Evolutionary conservation across 306 rosid species (phyloP).

Genomic region (Castanea mollissima): DNA sequence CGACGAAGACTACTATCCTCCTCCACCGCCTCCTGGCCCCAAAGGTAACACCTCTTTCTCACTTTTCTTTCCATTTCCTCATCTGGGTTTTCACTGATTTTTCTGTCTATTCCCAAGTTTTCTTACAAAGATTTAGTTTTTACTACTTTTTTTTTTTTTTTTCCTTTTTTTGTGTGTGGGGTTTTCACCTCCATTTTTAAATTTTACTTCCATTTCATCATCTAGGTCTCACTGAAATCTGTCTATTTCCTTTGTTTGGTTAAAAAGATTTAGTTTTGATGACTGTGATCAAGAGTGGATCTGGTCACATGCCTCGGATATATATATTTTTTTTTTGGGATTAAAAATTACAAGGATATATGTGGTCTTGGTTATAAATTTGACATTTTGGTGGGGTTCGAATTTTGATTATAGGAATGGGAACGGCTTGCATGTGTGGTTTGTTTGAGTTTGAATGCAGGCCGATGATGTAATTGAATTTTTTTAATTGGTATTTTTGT

Average conservation of each 20-base stretch:
- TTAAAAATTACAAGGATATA: neutral
- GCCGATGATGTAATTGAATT: neutral
- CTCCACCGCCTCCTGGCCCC: conserved; percentile 43
- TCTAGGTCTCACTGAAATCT: neutral
- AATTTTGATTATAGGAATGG: neutral
- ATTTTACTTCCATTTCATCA: neutral
- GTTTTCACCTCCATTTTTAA: too few relatives aligned
- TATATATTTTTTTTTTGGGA: neutral
- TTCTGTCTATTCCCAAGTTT: neutral
- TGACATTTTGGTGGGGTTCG: neutral
- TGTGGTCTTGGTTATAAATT: neutral
- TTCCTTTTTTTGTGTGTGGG: too few relatives aligned
- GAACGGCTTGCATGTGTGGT: neutral
- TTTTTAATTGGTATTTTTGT: neutral
- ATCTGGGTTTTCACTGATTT: neutral
- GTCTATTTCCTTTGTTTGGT: neutral
- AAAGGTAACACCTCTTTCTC: conserved; percentile 53
- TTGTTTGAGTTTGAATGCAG: neutral
- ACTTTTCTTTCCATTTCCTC: neutral
- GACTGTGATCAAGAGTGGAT: conserved; percentile 17
- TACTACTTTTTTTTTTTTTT: neutral
- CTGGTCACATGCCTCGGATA: conserved; percentile 4
- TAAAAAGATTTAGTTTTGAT: neutral
- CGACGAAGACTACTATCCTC: conserved; percentile 55
- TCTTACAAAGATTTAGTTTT: neutral